Evolutionary conservation across 2,329 filamentous ascomycete species (phyloP), one percentile per base, ranked within the genome.

Genomic region (Didymella lethalis): DNA sequence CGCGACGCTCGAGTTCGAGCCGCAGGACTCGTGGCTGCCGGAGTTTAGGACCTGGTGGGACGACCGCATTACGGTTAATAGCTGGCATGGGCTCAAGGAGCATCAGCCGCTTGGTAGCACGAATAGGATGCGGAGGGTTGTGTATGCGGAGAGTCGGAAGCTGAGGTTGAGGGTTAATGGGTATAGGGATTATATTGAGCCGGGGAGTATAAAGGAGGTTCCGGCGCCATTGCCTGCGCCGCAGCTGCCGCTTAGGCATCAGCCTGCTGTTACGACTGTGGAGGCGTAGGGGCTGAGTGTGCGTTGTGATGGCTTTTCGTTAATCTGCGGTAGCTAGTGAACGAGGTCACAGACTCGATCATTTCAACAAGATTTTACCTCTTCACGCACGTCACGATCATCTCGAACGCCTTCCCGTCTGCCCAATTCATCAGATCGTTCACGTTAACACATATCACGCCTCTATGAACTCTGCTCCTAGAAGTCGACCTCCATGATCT

Each of bases 41-140:
- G 75, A 75, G 60, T 78, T 79, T 63, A 61, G 77, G 32, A 71
- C 73, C 1, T 78, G 75, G 75, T 79, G 76, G 77, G 77, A 78
- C 45, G 75, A 78, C 48, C 61, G 74, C 2, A 78, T 78, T 29
- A 78, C 75, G 3, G 70, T 72, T 59, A 78, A 79, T 56, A 70
- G 68, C 26, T 79, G 76, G 77, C 77, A 79, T 61, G 76, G 77
- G 0, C 54, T 79, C 18, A 76, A 75, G 63, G 65, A 65, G 47
- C 75, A 79, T 60, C 75, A 75, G 65, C 77, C 76, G 4, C 69
- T 79, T 2, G 77, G 78, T 2, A 75, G 72, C 59, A 78, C 76
- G 34, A 79, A 79, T 59, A 57, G 77, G 16, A 78, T 79, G 77
- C 64, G 77, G 7, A 69, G 74, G 49, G 77, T 79, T 0, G 77